Evolutionary conservation across 2,329 filamentous ascomycete genomes (phyloP).

Genomic region (Phyllosticta citribraziliensis): DNA sequence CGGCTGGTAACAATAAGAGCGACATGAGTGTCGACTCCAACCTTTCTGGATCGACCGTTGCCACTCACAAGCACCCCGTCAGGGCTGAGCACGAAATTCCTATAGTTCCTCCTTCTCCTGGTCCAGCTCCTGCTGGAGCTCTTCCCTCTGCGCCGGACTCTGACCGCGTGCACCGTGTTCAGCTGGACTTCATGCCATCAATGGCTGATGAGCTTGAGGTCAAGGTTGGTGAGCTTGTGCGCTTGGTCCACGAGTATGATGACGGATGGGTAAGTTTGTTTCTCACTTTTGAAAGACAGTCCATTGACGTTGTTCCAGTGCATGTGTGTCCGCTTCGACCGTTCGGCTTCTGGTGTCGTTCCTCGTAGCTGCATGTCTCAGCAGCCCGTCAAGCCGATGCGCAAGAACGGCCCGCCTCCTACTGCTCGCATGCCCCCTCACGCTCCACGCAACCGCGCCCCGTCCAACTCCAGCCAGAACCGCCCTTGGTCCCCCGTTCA

Average conservation of each 20-base stretch:
- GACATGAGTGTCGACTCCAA: not conserved
- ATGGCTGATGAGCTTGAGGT: constrained; percentile 87
- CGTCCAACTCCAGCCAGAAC: constrained; percentile 13
- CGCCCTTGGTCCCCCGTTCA: constrained; percentile 25
- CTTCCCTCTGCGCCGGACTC: constrained; percentile 49
- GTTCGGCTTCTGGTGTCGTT: constrained; percentile 83
- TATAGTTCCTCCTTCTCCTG: constrained; percentile 32
- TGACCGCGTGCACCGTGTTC: constrained; percentile 74
- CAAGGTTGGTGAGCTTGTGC: constrained; percentile 69
- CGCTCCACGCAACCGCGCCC: constrained; percentile 23
- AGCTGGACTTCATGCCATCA: constrained; percentile 87
- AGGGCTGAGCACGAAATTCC: constrained; percentile 9
- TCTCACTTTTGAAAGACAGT: not conserved
- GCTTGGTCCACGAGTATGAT: constrained; percentile 90
- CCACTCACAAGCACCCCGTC: not conserved
- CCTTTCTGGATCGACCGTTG: constrained; percentile 19
- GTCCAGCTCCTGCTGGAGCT: constrained; percentile 31
- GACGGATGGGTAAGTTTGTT: constrained; percentile 82
- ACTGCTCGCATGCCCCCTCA: constrained; percentile 47
- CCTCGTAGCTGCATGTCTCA: constrained; percentile 90
- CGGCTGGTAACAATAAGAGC: not conserved
- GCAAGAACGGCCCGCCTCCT: constrained; percentile 42
- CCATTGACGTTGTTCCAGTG: not conserved
- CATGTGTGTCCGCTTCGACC: constrained; percentile 40
- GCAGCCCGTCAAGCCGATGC: constrained; percentile 75